Conservation (phyloP, 2,329 filamentous ascomycete genomes). For the Fusarium verrucosum region DNA sequence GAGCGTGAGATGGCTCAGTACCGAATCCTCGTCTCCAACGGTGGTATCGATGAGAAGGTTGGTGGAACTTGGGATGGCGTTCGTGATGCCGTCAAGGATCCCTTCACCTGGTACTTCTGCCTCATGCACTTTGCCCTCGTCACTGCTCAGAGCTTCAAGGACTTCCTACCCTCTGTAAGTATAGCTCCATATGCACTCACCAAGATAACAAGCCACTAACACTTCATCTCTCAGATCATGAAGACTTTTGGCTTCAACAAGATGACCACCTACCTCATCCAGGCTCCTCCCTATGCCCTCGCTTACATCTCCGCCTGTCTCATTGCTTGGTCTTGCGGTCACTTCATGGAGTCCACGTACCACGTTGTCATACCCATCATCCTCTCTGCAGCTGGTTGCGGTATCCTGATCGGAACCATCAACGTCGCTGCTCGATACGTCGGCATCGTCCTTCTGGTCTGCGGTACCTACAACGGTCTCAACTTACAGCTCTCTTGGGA, state of each 20-base stretch:
- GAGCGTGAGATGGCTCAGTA: slow-evolving; percentile 53
- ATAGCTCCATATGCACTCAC: fast-evolving
- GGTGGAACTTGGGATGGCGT: slow-evolving; percentile 53
- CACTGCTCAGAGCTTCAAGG: slow-evolving; percentile 54
- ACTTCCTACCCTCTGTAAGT: slow-evolving; percentile 54
- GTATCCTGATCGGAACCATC: slow-evolving; percentile 54
- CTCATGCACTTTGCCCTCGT: slow-evolving; percentile 56
- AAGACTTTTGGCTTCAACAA: slow-evolving; percentile 45
- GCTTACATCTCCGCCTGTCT: slow-evolving; percentile 53
- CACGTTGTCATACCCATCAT: slow-evolving; percentile 53
- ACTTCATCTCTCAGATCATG: slow-evolving; percentile 36
- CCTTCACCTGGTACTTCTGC: slow-evolving; percentile 53
- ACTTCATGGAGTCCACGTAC: slow-evolving; percentile 51
- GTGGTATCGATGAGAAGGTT: slow-evolving; percentile 50
- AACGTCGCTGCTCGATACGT: slow-evolving; percentile 56
- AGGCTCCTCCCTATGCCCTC: slow-evolving; percentile 55
- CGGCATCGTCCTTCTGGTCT: slow-evolving; percentile 52
- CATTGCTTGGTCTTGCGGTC: slow-evolving; percentile 53
- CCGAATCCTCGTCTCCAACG: slow-evolving; percentile 49
- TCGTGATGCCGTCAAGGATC: slow-evolving; percentile 47
- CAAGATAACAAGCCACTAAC: background rate
- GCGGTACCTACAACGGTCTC: slow-evolving; percentile 53
- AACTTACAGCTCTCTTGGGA: slow-evolving; percentile 56
- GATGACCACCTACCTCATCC: slow-evolving; percentile 52
- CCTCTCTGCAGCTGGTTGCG: slow-evolving; percentile 51